Base-by-base conservation (phyloP, 441 rosid species). In the Brassica hybrid region DNA sequence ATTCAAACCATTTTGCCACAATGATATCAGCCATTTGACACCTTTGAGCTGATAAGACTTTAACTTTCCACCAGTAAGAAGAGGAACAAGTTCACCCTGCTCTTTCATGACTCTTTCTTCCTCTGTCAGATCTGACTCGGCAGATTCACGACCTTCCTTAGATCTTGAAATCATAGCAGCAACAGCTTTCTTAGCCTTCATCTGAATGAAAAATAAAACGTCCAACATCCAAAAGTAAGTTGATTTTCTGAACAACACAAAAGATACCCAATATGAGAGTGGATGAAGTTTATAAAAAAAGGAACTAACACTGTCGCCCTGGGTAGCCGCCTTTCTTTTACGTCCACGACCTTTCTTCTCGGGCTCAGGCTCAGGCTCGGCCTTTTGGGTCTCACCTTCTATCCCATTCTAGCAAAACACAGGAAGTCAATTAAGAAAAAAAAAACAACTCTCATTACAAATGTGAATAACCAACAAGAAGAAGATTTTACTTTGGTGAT, bases 1-100 rank as follows among this genome's bases (percentile, higher is more conserved):
- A 84, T 96, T 93, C 72, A 96, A 84, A 45, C 99, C 99, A 83
- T 96, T 96, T 76, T 91, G 94, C 98, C 98, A 96, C 65, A 96
- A 72, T 10, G 99, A 96, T 75, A 96, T 91, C 69, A 96, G 83
- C 99, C 99, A 96, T 75, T 93, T 96, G 62, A 96, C 93, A 21
- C 99, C 99, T 89, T 91, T 93, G 25, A 96, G 82, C 81, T 96
- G 99, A 82, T 96, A 96, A 5, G 94, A 76, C 80, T 96, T 96
- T 83, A 96, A 84, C 70, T 84, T 89, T 59, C 97, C 99, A 67
- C 97, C 98, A 76, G 94, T 94, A 76, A 96, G 83, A 79, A 93
- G 82, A 32, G 99, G 97, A 36, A 92, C 92, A 38, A 96, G 86
- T 72, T 96, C 98, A 60, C 72, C 80, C 86, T 96, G 99, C 87